Base-by-base conservation (phyloP, 176 grass and related monocot species). In the Lolium multiflorum region DNA sequence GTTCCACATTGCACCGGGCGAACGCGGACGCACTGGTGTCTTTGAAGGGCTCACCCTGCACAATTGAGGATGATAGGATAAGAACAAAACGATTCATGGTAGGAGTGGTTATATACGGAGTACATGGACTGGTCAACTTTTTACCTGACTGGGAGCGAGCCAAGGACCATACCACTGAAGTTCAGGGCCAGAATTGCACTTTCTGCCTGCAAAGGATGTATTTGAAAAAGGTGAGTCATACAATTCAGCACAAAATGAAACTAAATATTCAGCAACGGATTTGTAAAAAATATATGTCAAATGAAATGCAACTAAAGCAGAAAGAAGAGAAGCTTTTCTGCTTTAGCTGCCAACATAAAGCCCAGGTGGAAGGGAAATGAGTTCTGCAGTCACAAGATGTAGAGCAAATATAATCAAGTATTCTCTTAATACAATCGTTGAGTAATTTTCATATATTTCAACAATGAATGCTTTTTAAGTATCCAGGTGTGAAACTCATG, bases 1-100 rank as follows among this genome's bases (percentile, higher is more conserved):
- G 80, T 91, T 86, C 28, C 88, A 89, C 68, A 92, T 74, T 18
- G 75, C 85, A 51, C 91, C 87, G 81, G 95, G 88, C 24, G 92
- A 85, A 4, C 91, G 91, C 41, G 93, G 91, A 80, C 91, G 92
- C 69, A 98, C 93, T 0, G 95, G 95, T 54, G 95, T 98, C 91
- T 98, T 98, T 1, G 95, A 98, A 77, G 95, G 95, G 74, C 95
- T 98, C 91, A 98, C 93, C 89, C 95, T 98, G 89, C 18, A 4
- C 68, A 78, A 68, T 71, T 15, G 12, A 39, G 69, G n/a, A 82
- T n/a, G 74, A 26, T 47, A 63, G 26, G n/a, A 74, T 54, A 74
- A 47, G 43, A 7, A 84, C 16, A 11, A 11, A 13, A 62, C 37
- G 11, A 68, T 56, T 62, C 44, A 61, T 11, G 68, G 63, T 57